phyloP scores from a whole-genome alignment of 306 rosid genomes.

The Astragalus glycyphyllos region DNA sequence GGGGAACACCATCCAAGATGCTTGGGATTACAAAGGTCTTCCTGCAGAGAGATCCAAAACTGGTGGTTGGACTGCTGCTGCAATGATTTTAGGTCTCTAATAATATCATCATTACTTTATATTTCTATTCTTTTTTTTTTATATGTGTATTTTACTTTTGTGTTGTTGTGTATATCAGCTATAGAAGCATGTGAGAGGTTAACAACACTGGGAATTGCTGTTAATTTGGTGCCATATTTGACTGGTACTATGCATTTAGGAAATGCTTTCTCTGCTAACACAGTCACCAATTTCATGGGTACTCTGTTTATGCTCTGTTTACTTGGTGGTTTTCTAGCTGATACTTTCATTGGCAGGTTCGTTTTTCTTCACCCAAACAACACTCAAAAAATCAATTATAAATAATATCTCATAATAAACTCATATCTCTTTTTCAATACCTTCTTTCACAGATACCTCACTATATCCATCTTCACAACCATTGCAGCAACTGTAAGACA shows the following conservation, averaged over 20 bases:
- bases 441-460: constrained; percentile 64
- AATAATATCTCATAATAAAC: background rate
- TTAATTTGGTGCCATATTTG: constrained; percentile 85
- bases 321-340: constrained; percentile 96
- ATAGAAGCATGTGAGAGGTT: constrained; percentile 83
- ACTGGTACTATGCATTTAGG: constrained; percentile 90
- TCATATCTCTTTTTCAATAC: background rate
- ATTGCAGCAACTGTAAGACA: constrained; percentile 84
- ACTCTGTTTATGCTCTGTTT: constrained; percentile 91
- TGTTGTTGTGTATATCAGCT: constrained; percentile 51
- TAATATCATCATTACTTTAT: background rate
- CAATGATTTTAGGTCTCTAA: constrained; percentile 77
- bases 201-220: constrained; percentile 80
- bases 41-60: constrained; percentile 68
- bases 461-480: constrained; percentile 80
- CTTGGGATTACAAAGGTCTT: constrained; percentile 81
- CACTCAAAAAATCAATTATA: background rate
- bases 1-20: constrained; percentile 65
- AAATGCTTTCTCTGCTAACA: constrained; percentile 82
- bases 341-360: constrained; percentile 87
- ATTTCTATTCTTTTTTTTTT: no score
- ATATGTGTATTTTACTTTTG: background rate
- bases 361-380: background rate
- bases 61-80: constrained; percentile 86
- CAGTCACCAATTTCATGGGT: constrained; percentile 89